Evolutionary conservation across 805 yeast species (phyloP), one percentile per base, ranked within the genome.

Genomic region (Kodamaea kaohsiungensis): DNA sequence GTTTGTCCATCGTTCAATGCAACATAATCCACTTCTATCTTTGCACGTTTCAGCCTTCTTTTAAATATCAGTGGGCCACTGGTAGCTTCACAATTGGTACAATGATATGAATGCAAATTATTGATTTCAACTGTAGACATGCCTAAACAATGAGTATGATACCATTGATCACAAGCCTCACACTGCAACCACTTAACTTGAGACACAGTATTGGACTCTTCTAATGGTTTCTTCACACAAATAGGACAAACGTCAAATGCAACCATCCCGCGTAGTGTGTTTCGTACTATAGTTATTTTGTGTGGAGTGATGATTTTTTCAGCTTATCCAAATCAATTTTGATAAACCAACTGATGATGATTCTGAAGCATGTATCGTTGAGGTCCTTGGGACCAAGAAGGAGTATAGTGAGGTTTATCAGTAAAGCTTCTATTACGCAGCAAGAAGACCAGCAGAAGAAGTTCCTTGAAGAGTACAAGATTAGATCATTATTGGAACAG

Each of bases 1-100:
- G 64, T 74, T 66, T 84, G 87, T 4, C 96, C 96, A 53, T 85
- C 87, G 65, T 91, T 82, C 60, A 91, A 72, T 0, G 96, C 95
- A 8, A 83, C 85, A 63, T 91, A 91, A 65, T 91, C 96, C 46
- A 91, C 80, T 51, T 77, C 76, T n/a, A 74, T 69, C 43, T 75
- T 71, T 13, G 78, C 70, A 18, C 97, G 71, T 43, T 78, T 73
- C 53, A 89, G 85, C 39, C 75, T 75, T 40, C 92, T 70, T 53
- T 76, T 80, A 50, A 65, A 63, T 13, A 76, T 64, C 4, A 86
- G 76, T 0, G 84, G 81, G 0, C 90, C 90, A 50, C 76, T 65
- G 16, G 59, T 58, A 10, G 54, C 53, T 4, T 59, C 63, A 64
- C 92, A 88, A 1, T 61, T 53, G 0, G 63, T 61, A 62, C 95